phyloP scores from a whole-genome alignment of 2,329 filamentous ascomycete species.

The Penicillium sp. region DNA sequence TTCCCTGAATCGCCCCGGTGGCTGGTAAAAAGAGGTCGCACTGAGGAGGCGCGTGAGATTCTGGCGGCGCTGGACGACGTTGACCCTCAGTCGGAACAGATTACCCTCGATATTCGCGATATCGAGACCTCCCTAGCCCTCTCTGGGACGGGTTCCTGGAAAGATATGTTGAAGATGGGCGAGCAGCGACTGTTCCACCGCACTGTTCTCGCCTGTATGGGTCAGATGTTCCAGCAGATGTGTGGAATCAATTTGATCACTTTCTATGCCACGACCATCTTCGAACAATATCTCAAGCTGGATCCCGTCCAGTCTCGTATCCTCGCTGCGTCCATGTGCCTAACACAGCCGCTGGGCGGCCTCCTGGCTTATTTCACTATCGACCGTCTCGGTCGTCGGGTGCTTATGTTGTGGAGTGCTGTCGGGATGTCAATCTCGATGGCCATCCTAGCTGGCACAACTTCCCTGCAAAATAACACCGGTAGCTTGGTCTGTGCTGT shows the following conservation, averaged over 20 bases:
- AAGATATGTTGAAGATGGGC: constrained; percentile 42
- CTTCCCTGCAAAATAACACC: not conserved
- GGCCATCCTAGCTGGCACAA: constrained; percentile 11
- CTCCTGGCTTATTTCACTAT: constrained; percentile 44
- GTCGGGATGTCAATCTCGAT: constrained; percentile 14
- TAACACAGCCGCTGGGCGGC: constrained; percentile 38
- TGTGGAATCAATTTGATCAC: constrained; percentile 41
- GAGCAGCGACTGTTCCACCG: constrained; percentile 39
- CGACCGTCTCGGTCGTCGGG: constrained; percentile 36
- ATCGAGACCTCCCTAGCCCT: constrained; percentile 44
- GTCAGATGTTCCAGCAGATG: constrained; percentile 41
- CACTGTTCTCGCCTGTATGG: constrained; percentile 33
- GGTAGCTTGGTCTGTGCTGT: constrained; percentile 14
- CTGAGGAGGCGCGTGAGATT: constrained; percentile 37
- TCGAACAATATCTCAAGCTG: constrained; percentile 10
- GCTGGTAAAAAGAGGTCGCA: constrained; percentile 47
- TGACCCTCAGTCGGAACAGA: constrained; percentile 39
- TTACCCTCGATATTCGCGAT: constrained; percentile 42
- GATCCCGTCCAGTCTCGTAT: constrained; percentile 5
- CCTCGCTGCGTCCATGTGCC: constrained; percentile 9
- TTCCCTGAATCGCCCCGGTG: constrained; percentile 47
- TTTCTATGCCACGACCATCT: constrained; percentile 29
- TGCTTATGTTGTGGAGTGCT: constrained; percentile 27
- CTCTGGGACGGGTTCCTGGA: constrained; percentile 36
- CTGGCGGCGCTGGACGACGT: constrained; percentile 46